Evolutionary conservation across 257 asterid genomes (phyloP), one percentile per base, ranked within the genome.

Genomic region (Avicennia marina): DNA sequence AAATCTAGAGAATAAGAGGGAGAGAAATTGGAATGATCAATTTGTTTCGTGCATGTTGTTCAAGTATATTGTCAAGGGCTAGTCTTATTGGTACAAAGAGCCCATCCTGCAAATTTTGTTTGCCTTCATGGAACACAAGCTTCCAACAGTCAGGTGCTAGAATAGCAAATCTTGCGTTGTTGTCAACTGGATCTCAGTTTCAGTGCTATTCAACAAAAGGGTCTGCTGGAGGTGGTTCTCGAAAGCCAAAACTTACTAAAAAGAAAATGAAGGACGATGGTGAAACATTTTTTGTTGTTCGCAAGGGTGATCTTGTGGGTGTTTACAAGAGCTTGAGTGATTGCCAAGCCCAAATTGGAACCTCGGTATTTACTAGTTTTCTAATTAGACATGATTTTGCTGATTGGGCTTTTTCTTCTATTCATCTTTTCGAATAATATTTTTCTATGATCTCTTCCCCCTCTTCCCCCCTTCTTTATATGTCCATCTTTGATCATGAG

Each of bases 321-420:
- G 82, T 82, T n/a, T 87, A 82, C 71, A 87, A 74, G 66, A 84
- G 89, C 73, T 71, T 80, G 9, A 75, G 73, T 56, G 96, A 87
- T 78, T 81, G 80, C 60, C 93, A 87, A 63, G 73, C 83, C 53
- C 57, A 80, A 22, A 81, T 84, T 41, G 75, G 70, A 48, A 77
- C 89, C 31, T 80, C 87, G 36, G 96, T 84, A 80, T 70, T 24
- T 40, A n/a, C n/a, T n/a, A n/a, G n/a, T 42, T 39, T 49, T 58
- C 62, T 51, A 2, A 25, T 11, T 36, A 2, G 9, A 2, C 10
- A 0, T 36, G 6, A 5, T 7, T 36, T 5, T 36, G 13, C 10
- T n/a, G n/a, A n/a, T n/a, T n/a, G n/a, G n/a, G n/a, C n/a, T n/a
- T n/a, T n/a, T n/a, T n/a, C n/a, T n/a, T n/a, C n/a, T n/a, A n/a